Base-by-base conservation (phyloP, 2,329 filamentous ascomycete genomes). In the Fusarium transvaalense region DNA sequence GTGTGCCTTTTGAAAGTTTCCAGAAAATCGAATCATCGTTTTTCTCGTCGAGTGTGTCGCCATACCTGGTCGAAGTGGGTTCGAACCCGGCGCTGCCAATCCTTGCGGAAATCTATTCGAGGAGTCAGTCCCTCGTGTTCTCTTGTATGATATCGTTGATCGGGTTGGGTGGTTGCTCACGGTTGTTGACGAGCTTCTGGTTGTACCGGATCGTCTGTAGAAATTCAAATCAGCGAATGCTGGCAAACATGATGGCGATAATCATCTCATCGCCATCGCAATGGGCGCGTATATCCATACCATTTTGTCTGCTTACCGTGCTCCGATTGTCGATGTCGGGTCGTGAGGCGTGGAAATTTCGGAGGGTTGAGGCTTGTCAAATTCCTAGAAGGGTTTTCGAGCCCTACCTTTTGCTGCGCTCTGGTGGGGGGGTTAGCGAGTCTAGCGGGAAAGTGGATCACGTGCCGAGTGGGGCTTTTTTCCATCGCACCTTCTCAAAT, bases 41-140 rank as follows among this genome's bases (percentile, higher is more conserved):
- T 42, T 48, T 69, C 46, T 61, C 52, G 53, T 69, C 56, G 56
- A 27, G 45, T 29, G 29, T 53, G 54, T 62, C 71, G 71, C 71
- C 81, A 86, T 95, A 97, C 95, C 94, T 98, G 96, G 89, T 99
- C 94, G 88, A 99, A 99, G 90, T 99, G 96, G 85, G 93, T 92
- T 86, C 94, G 93, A 82, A 99, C 96, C 87, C 94, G 93, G 87
- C 94, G 93, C 86, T 98, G 94, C 96, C 96, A 99, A 89, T 99
- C 94, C 93, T 97, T 97, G 87, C 93, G 94, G 93, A 97, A 97
- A 84, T 97, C 92, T 96, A 80, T 75, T 57, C 58, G 52, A 68
- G 71, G 64, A 68, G 77, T 83, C 77, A 84, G 84, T 81, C 76
- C 76, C 76, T 69, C 57, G 43, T 51, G 4, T 51, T 51, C 23